Evolutionary conservation across 2,329 filamentous ascomycete genomes (phyloP).

Genomic region (Colletotrichum lentis): DNA sequence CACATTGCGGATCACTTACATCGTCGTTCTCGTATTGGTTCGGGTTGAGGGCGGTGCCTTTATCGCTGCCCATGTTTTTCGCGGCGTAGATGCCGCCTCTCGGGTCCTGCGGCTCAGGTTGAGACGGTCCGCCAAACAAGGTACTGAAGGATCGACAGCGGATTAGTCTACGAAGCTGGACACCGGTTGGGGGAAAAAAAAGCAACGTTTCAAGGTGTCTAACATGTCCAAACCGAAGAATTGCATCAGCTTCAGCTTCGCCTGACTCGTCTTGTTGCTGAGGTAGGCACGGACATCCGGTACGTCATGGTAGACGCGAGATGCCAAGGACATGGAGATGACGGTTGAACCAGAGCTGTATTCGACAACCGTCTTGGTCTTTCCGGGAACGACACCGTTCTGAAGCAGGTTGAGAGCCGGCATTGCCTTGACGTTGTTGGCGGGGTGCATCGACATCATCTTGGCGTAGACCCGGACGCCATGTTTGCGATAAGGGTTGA

Average conservation of each 20-base stretch:
- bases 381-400: constrained; percentile 50
- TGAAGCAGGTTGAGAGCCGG: constrained; percentile 64
- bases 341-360: constrained; percentile 70
- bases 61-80: constrained; percentile 51
- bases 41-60: constrained; percentile 58
- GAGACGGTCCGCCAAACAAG: constrained; percentile 66
- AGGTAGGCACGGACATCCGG: constrained; percentile 63
- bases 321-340: constrained; percentile 65
- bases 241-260: constrained; percentile 64
- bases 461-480: constrained; percentile 71
- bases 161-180: background rate
- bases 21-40: constrained; percentile 65
- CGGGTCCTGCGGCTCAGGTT: constrained; percentile 62
- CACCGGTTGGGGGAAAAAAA: too few relatives aligned
- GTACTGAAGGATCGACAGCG: constrained; percentile 47
- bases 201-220: constrained; percentile 28
- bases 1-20: constrained; percentile 32
- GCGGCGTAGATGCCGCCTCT: constrained; percentile 63
- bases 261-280: constrained; percentile 65
- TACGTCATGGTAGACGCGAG: constrained; percentile 59
- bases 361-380: constrained; percentile 64
- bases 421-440: constrained; percentile 71
- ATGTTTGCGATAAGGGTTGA: constrained; percentile 66
- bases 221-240: constrained; percentile 66
- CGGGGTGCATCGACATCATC: constrained; percentile 71